A percentile compares a stretch with the other conserved stretches of the same genome.
Conservation (phyloP, 179 eudicot species). For the Sideroxylon spinosum region DNA sequence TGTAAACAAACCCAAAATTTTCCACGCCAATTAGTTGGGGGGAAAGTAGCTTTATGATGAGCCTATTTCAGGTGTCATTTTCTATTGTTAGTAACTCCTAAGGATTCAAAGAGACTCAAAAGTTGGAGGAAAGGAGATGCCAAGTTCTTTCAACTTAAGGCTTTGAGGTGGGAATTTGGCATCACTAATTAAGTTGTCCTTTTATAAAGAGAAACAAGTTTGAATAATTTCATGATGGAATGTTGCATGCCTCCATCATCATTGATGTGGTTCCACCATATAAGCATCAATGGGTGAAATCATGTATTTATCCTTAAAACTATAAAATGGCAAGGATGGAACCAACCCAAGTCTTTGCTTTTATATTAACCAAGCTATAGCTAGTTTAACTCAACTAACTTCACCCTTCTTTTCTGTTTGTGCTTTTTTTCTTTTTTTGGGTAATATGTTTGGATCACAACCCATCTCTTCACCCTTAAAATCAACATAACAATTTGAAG, state of each 20-base stretch:
- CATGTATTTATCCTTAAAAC: background rate
- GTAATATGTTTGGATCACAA: background rate
- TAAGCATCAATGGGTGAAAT: background rate
- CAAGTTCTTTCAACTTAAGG: constrained; percentile 20
- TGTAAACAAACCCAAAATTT: background rate
- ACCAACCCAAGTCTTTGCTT: background rate
- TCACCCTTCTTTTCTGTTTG: too few relatives aligned
- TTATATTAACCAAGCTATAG: background rate
- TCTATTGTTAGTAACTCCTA: constrained; percentile 22
- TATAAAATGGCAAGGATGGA: too few relatives aligned
- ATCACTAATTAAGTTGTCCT: background rate
- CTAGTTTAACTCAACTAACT: background rate
- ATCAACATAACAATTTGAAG: background rate
- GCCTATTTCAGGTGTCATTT: constrained; percentile 16
- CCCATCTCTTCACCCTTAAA: background rate
- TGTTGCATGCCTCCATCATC: constrained; percentile 8
- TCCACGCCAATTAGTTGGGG: constrained; percentile 22
- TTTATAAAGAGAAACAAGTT: background rate
- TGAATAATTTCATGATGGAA: constrained; percentile 10
- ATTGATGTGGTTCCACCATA: background rate
- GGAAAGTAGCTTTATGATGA: constrained; percentile 18
- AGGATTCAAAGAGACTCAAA: constrained; percentile 18
- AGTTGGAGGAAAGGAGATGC: constrained; percentile 14
- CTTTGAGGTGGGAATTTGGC: constrained; percentile 15
- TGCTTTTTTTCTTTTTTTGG: too few relatives aligned